Evolutionary conservation across 1,284 basidiomycete genomes (phyloP), one percentile per base, ranked within the genome.

Genomic region (Singerocomus inundabilis): DNA sequence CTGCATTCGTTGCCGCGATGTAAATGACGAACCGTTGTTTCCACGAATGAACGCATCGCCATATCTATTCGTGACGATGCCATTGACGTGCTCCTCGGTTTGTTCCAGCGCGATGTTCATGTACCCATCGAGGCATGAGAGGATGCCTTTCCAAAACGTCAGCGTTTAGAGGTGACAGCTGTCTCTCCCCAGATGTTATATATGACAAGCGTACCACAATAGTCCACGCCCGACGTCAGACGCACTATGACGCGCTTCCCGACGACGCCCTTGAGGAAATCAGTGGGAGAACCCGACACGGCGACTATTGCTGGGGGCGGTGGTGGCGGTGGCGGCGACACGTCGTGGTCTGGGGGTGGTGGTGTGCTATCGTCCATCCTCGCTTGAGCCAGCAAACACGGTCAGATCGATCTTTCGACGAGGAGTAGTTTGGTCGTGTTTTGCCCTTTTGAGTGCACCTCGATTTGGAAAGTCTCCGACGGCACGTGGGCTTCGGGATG

Each of bases 41-140:
- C 96, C 96, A 48, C 96, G 78, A 58, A 98, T 91, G 71, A 98
- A 98, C 28, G 94, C 88, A 70, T 98, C 94, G 2, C 95, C 94
- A 62, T 95, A 98, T 54, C 79, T 80, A 66, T 94, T 96, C 34
- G 91, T 95, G 47, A 90, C 79, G 30, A 75, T 68, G 10, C 94
- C 95, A 59, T 91, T 88, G 12, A 97, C 91, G 69, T 92, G 87
- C 72, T 99, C 96, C 70, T 95, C 91, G 2, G 95, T 98, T 68
- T 98, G 88, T 72, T 99, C 96, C 40, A 99, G 75, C 5, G 94
- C 96, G 49, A 99, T 98, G 73, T 99, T 99, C 97, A 99, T 94
- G 69, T 93, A 94, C 0, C 95, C 97, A 70, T 99, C 97, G 21
- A 99, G 79, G 68, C 97, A 98, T 7, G 93, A 95, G n/a, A 99